These are phyloP conservation scores for Dipodascus albidus DNA, from an alignment of 805 yeast species.

Conservation along the genomic window DNA sequence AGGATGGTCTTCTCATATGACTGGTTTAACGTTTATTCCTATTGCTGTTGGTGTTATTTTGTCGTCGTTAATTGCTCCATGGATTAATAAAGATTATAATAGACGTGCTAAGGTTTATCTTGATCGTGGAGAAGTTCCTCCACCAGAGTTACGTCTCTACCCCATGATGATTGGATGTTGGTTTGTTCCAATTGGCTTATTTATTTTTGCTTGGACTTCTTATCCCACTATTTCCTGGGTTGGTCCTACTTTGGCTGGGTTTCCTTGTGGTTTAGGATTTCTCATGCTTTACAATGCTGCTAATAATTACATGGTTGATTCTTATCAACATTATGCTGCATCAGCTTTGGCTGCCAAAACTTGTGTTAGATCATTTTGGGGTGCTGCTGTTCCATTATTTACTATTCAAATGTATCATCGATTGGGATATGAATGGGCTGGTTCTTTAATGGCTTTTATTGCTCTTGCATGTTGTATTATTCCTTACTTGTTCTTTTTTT, in stretches of 20 bases:
- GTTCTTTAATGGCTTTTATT: conserved; percentile 39
- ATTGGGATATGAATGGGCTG: conserved; percentile 51
- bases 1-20: conserved; percentile 39
- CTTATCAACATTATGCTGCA: conserved; percentile 36
- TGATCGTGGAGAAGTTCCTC: conserved; percentile 32
- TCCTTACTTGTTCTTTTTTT: conserved; percentile 41
- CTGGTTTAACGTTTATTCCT: conserved; percentile 56
- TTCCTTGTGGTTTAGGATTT: conserved; percentile 34
- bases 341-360: conserved; percentile 79
- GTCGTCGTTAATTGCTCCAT: conserved; percentile 30
- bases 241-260: conserved; percentile 36
- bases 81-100: conserved; percentile 27
- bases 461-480: conserved; percentile 40
- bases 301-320: conserved; percentile 39
- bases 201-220: conserved; percentile 52
- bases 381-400: conserved; percentile 47
- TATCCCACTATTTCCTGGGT: conserved; percentile 40
- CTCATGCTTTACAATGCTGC: conserved; percentile 46
- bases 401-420: conserved; percentile 45
- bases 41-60: conserved; percentile 69
- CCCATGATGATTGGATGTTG: conserved; percentile 49
- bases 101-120: conserved; percentile 35
- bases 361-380: conserved; percentile 40
- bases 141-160: conserved; percentile 47
- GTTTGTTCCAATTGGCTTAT: conserved; percentile 40